These are phyloP conservation scores for Glomus cerebriforme DNA, from an alignment of 192 early-diverging fungal species.

Conservation along the genomic window DNA sequence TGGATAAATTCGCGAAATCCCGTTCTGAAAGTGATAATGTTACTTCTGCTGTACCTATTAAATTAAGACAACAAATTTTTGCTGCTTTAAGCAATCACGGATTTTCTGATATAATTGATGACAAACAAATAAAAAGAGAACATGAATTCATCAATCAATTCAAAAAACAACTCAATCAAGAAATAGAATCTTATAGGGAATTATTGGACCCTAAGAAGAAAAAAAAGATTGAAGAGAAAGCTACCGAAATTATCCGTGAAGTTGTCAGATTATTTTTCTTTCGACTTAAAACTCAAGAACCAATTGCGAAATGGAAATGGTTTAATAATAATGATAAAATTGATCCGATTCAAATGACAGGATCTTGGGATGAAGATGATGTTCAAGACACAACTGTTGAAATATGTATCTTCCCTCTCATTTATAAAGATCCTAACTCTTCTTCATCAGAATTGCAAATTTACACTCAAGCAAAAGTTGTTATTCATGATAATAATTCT, in stretches of 20 bases:
- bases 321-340: neutral
- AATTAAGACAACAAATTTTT: conserved; percentile 19
- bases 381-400: neutral
- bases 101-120: neutral
- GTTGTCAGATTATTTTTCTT: neutral
- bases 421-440: neutral
- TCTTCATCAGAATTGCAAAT: neutral
- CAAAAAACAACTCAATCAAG: neutral
- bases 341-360: neutral
- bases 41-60: neutral
- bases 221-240: neutral
- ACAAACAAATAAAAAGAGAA: neutral
- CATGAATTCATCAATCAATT: neutral
- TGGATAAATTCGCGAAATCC: neutral
- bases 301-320: neutral
- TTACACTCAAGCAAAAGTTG: neutral
- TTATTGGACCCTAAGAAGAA: neutral
- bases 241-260: neutral
- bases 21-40: neutral
- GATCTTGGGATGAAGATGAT: neutral
- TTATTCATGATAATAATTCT: neutral
- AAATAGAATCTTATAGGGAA: neutral
- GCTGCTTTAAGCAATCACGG: neutral
- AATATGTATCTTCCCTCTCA: neutral
- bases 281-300: neutral